Percentiles rank a stretch among this genome's conserved stretches.
phyloP scores from a whole-genome alignment of 106 monocot genomes.

The Posidonia australis region DNA sequence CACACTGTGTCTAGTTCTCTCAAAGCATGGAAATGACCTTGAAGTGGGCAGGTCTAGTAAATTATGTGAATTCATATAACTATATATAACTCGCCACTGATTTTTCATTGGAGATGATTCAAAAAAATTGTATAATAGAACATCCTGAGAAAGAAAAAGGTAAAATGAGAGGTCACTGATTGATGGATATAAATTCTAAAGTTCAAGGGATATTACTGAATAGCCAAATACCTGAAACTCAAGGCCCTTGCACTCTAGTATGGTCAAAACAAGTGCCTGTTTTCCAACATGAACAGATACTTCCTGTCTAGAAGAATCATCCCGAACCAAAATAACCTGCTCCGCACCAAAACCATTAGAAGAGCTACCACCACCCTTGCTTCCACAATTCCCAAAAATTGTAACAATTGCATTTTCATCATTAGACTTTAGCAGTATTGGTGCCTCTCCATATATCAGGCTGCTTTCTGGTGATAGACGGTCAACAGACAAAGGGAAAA shows the following conservation, averaged over 20 bases:
- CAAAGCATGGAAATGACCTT: conserved; percentile 30
- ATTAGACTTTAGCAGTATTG: conserved; percentile 37
- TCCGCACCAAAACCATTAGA: conserved; percentile 54
- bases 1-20: conserved; percentile 27
- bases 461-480: conserved; percentile 41
- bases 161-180: not conserved
- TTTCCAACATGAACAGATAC: conserved; percentile 25
- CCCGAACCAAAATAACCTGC: conserved; percentile 59
- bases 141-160: conserved; percentile 36
- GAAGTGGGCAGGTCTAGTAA: conserved; percentile 1
- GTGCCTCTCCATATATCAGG: conserved; percentile 55
- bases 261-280: conserved; percentile 56
- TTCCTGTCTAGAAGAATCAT: conserved; percentile 30
- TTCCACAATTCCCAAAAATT: conserved; percentile 37
- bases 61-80: conserved; percentile 30
- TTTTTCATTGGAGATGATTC: conserved; percentile 38
- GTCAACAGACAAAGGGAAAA: conserved; percentile 45
- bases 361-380: not conserved
- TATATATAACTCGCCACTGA: conserved; percentile 63
- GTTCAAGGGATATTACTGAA: not conserved
- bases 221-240: conserved; percentile 50
- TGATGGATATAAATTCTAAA: not conserved
- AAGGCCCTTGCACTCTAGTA: conserved; percentile 65
- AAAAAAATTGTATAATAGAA: conserved; percentile 63
- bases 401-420: conserved; percentile 50